These are phyloP conservation scores for Gloeophyllum trabeum DNA, from an alignment of 768 basidiomycete genomes.

Conservation along the genomic window DNA sequence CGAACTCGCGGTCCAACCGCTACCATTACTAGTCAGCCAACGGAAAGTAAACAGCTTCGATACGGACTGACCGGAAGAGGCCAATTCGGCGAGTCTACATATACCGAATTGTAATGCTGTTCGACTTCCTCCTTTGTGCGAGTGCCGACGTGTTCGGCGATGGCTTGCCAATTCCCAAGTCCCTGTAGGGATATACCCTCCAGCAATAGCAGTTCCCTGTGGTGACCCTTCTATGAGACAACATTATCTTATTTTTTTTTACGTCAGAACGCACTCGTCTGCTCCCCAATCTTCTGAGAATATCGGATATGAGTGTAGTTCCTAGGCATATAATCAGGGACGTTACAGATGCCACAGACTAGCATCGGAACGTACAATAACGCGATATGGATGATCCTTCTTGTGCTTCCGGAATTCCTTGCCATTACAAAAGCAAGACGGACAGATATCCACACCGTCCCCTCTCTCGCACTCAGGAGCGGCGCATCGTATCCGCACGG, in stretches of 20 bases:
- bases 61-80: constrained; percentile 59
- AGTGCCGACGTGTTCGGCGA: constrained; percentile 90
- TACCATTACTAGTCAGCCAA: constrained; percentile 9
- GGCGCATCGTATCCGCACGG: constrained; percentile 95
- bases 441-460: constrained; percentile 88
- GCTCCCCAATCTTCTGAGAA: constrained; percentile 95
- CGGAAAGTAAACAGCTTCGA: constrained; percentile 3
- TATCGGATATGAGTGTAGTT: constrained; percentile 94
- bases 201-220: constrained; percentile 78
- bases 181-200: constrained; percentile 84
- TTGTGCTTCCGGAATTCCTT: constrained; percentile 84
- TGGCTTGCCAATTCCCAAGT: constrained; percentile 94
- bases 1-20: constrained; percentile 46
- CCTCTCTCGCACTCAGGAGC: constrained; percentile 62
- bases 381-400: constrained; percentile 79
- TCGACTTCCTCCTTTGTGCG: constrained; percentile 91
- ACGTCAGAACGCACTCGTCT: constrained; percentile 90
- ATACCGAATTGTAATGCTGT: constrained; percentile 74
- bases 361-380: constrained; percentile 52
- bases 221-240: too few relatives aligned
- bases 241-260: too few relatives aligned
- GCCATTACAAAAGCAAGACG: constrained; percentile 84
- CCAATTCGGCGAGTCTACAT: constrained; percentile 70
- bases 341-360: background rate
- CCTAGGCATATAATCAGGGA: constrained; percentile 32